phyloP scores from a whole-genome alignment of 768 basidiomycete genomes.

The Exsudoporus frostii region DNA sequence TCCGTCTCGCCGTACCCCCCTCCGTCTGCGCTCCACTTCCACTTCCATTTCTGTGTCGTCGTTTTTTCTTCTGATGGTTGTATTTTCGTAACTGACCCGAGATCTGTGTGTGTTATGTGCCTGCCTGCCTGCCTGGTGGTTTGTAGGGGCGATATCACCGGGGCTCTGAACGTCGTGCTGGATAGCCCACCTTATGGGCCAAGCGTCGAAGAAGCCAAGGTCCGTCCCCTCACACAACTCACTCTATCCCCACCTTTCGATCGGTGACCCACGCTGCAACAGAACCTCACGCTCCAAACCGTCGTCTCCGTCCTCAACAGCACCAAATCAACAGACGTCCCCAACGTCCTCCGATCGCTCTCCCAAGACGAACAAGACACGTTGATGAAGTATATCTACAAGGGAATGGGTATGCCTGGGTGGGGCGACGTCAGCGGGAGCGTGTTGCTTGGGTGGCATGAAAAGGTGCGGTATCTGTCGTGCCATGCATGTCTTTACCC shows the following conservation, averaged over 20 bases:
- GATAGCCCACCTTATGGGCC: constrained; percentile 87
- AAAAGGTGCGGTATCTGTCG: constrained; percentile 60
- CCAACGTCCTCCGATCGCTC: constrained; percentile 67
- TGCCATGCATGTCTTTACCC: too few species aligned
- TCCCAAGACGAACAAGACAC: constrained; percentile 79
- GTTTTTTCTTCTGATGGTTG: too few species aligned
- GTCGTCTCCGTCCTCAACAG: constrained; percentile 90
- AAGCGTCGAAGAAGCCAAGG: constrained; percentile 88
- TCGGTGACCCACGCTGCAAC: not conserved
- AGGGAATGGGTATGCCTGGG: constrained; percentile 78
- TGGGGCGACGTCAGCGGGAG: constrained; percentile 63
- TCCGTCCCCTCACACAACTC: constrained; percentile 24
- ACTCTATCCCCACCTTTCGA: not conserved
- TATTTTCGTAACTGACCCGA: not conserved
- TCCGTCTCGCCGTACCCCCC: constrained; percentile 5
- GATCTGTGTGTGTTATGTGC: not conserved
- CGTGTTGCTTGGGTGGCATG: constrained; percentile 82
- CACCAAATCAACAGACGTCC: constrained; percentile 86
- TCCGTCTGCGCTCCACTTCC: not conserved
- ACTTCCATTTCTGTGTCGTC: not conserved
- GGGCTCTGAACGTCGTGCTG: constrained; percentile 68
- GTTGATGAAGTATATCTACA: constrained; percentile 98
- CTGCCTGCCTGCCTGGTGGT: not conserved
- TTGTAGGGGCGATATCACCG: constrained; percentile 69
- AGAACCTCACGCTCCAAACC: constrained; percentile 78